A percentile compares a stretch with the other conserved stretches of the same genome.
These are phyloP conservation scores for Xerocomellus chrysenteron DNA, from an alignment of 768 basidiomycete species.

Conservation along the genomic window DNA sequence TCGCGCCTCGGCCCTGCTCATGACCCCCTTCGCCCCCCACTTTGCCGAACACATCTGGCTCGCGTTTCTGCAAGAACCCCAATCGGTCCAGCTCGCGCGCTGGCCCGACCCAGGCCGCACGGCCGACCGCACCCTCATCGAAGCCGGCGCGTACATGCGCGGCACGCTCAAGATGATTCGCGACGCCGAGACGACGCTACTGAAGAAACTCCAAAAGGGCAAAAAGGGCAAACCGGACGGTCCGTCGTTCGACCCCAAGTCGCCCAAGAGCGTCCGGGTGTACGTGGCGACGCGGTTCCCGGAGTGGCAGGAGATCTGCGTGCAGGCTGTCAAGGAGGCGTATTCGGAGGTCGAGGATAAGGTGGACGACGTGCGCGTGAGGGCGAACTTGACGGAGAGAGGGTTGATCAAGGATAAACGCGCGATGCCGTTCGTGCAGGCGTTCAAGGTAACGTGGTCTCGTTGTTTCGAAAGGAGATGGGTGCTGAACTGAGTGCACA, in stretches of 20 bases:
- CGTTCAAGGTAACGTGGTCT: conserved; percentile 72
- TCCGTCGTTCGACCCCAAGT: conserved; percentile 76
- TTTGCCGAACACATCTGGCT: conserved; percentile 91
- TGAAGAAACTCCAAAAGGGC: conserved; percentile 79
- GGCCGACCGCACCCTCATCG: conserved; percentile 65
- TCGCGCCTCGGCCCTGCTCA: conserved; percentile 71
- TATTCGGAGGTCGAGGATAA: conserved; percentile 56
- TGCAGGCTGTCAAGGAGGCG: conserved; percentile 69
- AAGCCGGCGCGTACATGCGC: conserved; percentile 84
- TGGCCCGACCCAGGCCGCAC: conserved; percentile 72
- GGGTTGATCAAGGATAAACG: conserved; percentile 95
- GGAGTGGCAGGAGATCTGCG: conserved; percentile 87
- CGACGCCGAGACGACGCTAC: conserved; percentile 75
- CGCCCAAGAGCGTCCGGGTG: conserved; percentile 81
- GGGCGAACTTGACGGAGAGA: conserved; percentile 59
- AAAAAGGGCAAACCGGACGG: conserved; percentile 55
- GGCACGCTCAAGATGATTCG: conserved; percentile 88
- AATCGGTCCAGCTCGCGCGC: conserved; percentile 76
- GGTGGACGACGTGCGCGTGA: conserved; percentile 83
- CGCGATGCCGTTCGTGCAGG: conserved; percentile 91
- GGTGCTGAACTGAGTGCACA: conserved; percentile 29
- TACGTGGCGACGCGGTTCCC: conserved; percentile 92
- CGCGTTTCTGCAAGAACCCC: conserved; percentile 64
- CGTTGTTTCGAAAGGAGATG: background rate
- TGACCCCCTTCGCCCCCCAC: conserved; percentile 89